These are phyloP conservation scores for Dendrobium catenatum DNA, from an alignment of 106 monocot genomes.

Conservation along the genomic window DNA sequence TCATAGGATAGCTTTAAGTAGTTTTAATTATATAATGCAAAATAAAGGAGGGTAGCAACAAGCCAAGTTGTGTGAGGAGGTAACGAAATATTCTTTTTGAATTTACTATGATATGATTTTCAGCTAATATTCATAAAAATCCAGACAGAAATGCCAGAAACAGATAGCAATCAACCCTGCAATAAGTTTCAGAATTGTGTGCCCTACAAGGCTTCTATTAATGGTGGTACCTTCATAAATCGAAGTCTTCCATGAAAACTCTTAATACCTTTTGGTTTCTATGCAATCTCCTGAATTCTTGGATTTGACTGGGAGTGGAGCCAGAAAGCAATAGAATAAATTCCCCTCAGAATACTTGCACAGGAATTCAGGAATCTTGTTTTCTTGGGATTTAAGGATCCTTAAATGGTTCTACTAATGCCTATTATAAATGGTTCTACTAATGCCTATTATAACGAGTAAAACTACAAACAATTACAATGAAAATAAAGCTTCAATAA, in stretches of 20 bases:
- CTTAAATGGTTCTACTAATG: not conserved
- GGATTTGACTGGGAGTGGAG: not conserved
- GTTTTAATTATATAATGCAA: no score
- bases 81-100: no score
- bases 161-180: no score
- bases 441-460: no score
- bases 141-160: no score
- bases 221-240: not conserved
- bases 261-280: not conserved
- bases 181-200: not conserved
- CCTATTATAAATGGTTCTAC: no score
- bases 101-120: no score
- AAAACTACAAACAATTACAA: not conserved
- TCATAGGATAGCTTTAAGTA: no score
- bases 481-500: no score
- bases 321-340: not conserved
- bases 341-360: not conserved
- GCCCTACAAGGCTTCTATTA: not conserved
- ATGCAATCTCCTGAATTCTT: not conserved
- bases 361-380: not conserved
- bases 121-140: no score
- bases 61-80: no score
- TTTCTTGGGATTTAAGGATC: not conserved
- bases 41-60: no score
- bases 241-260: not conserved